phyloP scores from a whole-genome alignment of 495 filamentous ascomycete species.

The Podospora conica region DNA sequence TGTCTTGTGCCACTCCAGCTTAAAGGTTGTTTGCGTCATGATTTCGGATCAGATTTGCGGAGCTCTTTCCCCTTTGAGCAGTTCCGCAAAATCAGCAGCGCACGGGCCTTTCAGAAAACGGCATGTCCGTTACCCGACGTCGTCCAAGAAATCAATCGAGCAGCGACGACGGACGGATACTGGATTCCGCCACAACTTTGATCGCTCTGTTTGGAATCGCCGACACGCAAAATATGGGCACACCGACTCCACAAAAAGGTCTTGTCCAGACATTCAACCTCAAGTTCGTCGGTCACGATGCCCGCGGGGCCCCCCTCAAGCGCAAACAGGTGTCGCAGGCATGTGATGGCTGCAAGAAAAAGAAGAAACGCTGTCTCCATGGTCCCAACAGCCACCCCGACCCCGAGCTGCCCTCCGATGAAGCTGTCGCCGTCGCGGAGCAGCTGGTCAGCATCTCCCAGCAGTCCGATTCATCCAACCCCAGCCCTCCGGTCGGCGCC shows the following conservation, averaged over 20 bases:
- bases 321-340: constrained; percentile 44
- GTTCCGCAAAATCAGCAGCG: no score
- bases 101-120: no score
- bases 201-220: not conserved
- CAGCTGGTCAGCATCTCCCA: constrained; percentile 23
- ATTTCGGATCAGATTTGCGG: no score
- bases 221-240: not conserved
- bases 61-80: no score
- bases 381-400: not conserved
- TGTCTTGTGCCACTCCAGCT: not conserved
- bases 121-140: no score
- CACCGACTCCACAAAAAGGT: not conserved
- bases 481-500: not conserved
- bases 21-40: no score
- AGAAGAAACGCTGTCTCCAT: constrained; percentile 24
- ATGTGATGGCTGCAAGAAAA: constrained; percentile 40
- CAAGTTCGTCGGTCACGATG: constrained; percentile 42
- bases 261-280: constrained; percentile 28
- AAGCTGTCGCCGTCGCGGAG: constrained; percentile 21
- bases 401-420: not conserved
- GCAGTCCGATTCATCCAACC: constrained; percentile 12
- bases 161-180: no score
- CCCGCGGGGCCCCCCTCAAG: constrained; percentile 39
- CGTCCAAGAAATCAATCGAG: no score
- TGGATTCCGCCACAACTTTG: no score